Evolutionary conservation across 2,329 filamentous ascomycete species (phyloP).

Genomic region (Myriosclerotinia curreyana): DNA sequence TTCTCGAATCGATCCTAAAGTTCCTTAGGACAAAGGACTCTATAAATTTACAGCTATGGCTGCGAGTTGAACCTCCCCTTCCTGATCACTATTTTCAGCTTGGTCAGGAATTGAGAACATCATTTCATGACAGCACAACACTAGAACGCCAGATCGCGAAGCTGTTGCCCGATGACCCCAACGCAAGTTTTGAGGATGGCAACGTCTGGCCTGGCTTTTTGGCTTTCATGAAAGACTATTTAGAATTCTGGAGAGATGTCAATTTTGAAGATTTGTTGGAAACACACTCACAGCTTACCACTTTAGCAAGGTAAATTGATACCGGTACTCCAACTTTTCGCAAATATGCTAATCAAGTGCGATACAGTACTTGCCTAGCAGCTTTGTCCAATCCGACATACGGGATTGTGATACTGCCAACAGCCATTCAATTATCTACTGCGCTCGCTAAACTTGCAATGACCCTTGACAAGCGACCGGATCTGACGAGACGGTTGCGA

Average conservation of each 20-base stretch:
- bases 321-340: not conserved
- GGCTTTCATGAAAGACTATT: constrained; percentile 76
- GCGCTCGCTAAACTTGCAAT: constrained; percentile 81
- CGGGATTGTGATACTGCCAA: constrained; percentile 78
- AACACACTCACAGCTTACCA: constrained; percentile 72
- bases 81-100: constrained; percentile 65
- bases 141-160: constrained; percentile 63
- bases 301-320: constrained; percentile 66
- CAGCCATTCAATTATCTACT: constrained; percentile 77
- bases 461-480: constrained; percentile 74
- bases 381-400: constrained; percentile 76
- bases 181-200: constrained; percentile 60
- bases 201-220: constrained; percentile 74
- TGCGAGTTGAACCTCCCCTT: constrained; percentile 72
- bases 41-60: constrained; percentile 62
- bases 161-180: constrained; percentile 61
- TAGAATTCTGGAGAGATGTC: constrained; percentile 77
- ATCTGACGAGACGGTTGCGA: constrained; percentile 66
- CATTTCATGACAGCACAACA: constrained; percentile 50
- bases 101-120: constrained; percentile 60
- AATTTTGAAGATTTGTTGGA: constrained; percentile 71
- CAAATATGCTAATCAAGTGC: constrained; percentile 20
- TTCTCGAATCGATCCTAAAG: constrained; percentile 61
- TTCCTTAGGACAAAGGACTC: constrained; percentile 64
- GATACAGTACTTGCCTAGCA: constrained; percentile 69